Percentiles rank a stretch among this genome's conserved stretches.
These are phyloP conservation scores for Piromyces sp. DNA, from an alignment of 192 early-diverging fungal species.

Conservation along the genomic window DNA sequence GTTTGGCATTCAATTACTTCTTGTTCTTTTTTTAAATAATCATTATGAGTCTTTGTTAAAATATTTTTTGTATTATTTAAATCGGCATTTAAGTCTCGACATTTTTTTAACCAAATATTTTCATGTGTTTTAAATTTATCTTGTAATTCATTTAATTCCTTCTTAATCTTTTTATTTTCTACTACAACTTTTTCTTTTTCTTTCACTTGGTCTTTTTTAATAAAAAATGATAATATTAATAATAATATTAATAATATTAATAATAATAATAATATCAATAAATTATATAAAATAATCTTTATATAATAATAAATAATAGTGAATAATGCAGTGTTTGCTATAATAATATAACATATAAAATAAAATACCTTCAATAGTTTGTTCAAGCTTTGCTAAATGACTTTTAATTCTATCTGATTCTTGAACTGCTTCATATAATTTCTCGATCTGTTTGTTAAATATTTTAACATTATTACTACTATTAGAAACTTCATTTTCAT, in stretches of 20 bases:
- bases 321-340: no score
- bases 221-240: no score
- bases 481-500: neutral
- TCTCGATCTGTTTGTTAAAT: neutral
- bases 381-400: neutral
- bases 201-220: neutral
- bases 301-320: no score
- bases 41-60: neutral
- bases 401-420: neutral
- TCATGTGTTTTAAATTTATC: neutral
- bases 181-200: neutral
- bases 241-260: no score
- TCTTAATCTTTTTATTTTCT: neutral
- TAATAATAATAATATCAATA: no score
- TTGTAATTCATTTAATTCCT: neutral
- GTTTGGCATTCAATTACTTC: neutral
- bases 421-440: neutral
- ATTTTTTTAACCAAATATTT: neutral
- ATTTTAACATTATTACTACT: neutral
- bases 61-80: neutral
- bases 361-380: neutral
- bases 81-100: neutral
- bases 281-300: no score
- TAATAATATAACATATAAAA: no score
- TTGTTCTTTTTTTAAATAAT: neutral